Base-by-base conservation (phyloP, 306 rosid species). In the Elaeagnus macrophylla region DNA sequence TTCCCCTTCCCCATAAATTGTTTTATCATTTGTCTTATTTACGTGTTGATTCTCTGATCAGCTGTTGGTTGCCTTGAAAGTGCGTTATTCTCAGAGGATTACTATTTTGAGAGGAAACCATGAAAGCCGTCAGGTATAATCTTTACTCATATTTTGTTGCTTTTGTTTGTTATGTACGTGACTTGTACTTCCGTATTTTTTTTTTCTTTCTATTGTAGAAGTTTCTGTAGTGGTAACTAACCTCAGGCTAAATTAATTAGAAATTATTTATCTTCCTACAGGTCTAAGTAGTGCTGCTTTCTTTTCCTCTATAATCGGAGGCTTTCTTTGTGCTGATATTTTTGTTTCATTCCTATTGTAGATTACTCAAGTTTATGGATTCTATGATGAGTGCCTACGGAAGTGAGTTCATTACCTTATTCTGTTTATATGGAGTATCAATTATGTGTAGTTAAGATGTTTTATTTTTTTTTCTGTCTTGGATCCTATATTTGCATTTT, bases 361-460 rank as follows among this genome's bases (percentile, higher is more conserved):
- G 97, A 89, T 89, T 69, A 89, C 97, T 64, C 95, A 89, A 78
- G 97, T 89, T 67, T 89, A 89, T 70, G 95, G 97, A 46, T 89
- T 89, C 75, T 89, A 85, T 60, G 97, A 89, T 10, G 97, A 89
- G 75, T 89, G 97, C 78, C 72, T 89, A 51, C 81, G 97, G 66
- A 89, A 89, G 97, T 89, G 74, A 72, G 97, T 77, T 54, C 68
- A 58, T 57, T 58, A 15, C 59, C 48, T 50, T 68, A 54, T 61
- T 40, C 62, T 17, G 9, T 32, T 36, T 11, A 3, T 1, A 20
- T 10, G 38, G 42, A 39, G 19, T 20, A 44, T 62, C 39, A 58
- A 25, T 55, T 51, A 12, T 13, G 54, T 59, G 3, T 12, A 54
- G 41, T 53, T 12, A 12, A 39, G 51, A 37, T 41, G 5, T 35